Conservation (phyloP, 2,329 filamentous ascomycete genomes). For the Alternaria consortialis region DNA sequence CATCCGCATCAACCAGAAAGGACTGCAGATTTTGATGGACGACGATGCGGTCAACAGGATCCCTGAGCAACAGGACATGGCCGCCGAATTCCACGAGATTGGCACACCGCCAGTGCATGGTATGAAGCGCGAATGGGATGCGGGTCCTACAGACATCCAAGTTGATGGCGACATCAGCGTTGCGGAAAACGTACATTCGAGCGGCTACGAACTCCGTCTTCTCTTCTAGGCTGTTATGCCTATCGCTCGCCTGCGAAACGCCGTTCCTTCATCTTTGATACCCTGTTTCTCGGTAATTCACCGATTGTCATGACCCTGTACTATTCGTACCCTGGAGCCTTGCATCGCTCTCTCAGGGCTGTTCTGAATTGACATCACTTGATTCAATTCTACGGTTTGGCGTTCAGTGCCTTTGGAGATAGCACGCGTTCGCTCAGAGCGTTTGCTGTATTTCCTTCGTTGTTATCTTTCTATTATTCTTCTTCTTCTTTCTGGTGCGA, state of each 20-base stretch:
- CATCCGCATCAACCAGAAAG: slow-evolving; percentile 75
- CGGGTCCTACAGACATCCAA: slow-evolving; percentile 57
- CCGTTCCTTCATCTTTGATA: slow-evolving; percentile 17
- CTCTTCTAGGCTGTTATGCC: slow-evolving; percentile 50
- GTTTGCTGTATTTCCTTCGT: slow-evolving; percentile 23
- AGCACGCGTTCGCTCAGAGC: slow-evolving; percentile 36
- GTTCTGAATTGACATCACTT: slow-evolving; percentile 21
- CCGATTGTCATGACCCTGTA: slow-evolving; percentile 45
- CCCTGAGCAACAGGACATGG: slow-evolving; percentile 91
- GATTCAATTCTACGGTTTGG: slow-evolving; percentile 25
- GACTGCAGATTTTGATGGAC: slow-evolving; percentile 85
- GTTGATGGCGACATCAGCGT: slow-evolving; percentile 59
- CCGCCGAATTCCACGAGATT: slow-evolving; percentile 73
- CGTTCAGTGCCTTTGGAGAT: slow-evolving; percentile 39
- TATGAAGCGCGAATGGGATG: slow-evolving; percentile 64
- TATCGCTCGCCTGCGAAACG: slow-evolving; percentile 5
- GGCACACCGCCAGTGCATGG: slow-evolving; percentile 52
- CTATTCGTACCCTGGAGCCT: slow-evolving; percentile 38
- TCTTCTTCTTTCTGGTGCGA: slow-evolving; percentile 36
- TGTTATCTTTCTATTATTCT: slow-evolving; percentile 27
- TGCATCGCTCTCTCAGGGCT: slow-evolving; percentile 19
- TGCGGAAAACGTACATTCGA: slow-evolving; percentile 55
- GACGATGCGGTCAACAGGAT: slow-evolving; percentile 87
- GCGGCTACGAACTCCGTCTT: slow-evolving; percentile 60
- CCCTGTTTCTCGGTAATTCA: slow-evolving; percentile 28